Conservation (phyloP, 306 rosid species). For the Cyclanthera cordifolia region DNA sequence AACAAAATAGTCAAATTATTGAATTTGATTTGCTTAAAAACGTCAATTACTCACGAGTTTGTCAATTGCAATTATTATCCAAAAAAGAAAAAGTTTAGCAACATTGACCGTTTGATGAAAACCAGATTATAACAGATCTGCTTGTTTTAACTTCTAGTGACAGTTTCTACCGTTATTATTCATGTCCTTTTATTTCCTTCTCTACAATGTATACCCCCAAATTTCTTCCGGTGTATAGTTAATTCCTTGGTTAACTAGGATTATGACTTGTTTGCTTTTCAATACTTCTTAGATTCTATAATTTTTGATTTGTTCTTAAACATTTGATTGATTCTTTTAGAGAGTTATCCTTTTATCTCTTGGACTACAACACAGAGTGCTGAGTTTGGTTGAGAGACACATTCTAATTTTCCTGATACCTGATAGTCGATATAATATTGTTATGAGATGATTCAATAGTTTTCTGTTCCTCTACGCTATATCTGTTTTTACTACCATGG, state of each 20-base stretch:
- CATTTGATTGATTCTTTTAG: too few species aligned
- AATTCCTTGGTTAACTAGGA: too few species aligned
- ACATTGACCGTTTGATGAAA: background rate
- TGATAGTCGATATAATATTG: background rate
- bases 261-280: too few species aligned
- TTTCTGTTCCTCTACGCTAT: background rate
- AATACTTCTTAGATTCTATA: too few species aligned
- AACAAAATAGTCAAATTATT: background rate
- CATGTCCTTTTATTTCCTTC: background rate
- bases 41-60: background rate
- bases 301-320: too few species aligned
- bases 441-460: background rate
- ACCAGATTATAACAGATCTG: background rate
- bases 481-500: background rate
- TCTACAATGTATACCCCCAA: too few species aligned
- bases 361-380: background rate
- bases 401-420: background rate
- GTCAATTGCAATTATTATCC: background rate
- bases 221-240: too few species aligned
- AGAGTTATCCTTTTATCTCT: too few species aligned
- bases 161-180: background rate
- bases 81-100: too few species aligned
- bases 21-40: background rate
- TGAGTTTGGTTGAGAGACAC: constrained; percentile 5
- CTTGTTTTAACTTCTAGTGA: background rate